Base-by-base conservation (phyloP, 2,329 filamentous ascomycete genomes). In the Beauveria asiatica region DNA sequence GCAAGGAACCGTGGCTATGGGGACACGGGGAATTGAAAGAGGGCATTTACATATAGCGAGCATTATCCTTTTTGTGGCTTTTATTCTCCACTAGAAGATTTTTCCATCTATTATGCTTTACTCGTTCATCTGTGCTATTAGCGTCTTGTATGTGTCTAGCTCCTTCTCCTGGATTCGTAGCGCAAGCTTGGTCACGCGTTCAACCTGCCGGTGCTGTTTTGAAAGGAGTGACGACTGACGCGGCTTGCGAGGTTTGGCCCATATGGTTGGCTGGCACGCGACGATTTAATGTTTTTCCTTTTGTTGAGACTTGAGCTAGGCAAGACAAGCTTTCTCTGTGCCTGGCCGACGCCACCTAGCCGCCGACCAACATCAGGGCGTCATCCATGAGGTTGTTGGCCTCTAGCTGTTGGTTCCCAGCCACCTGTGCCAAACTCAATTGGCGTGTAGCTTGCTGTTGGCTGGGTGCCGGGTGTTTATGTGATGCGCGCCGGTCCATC, bases 41-140 rank as follows among this genome's bases (percentile, higher is more conserved):
- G 50, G 59, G 66, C 65, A 69, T 71, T 67, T 68, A 68, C 67
- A 70, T 56, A 62, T 70, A 72, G 70, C 70, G 70, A 71, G 69
- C 67, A 72, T 72, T 64, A 69, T 69, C 65, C 66, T 66, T 68
- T 67, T 70, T 64, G 66, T 68, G 68, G 66, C 64, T 63, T 62
- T 56, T 50, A 17, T 60, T 60, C 46, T 25, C 58, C 51, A 59
- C 57, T 59, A 60, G 55, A 60, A 53, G 62, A 65, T 62, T 61
- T 37, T 55, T 44, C 45, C 42, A 49, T 60, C 30, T 44, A 48
- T 54, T 21, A 27, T 37, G 51, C 11, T 45, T 51, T 46, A 41
- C n/a, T 56, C 27, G 44, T 7, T 3, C 25, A 16, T 46, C 21
- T 39, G 45, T 51, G 30, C 25, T 42, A 37, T 27, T 42, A 41